A percentile compares a stretch with the other conserved stretches of the same genome.
Conservation (phyloP, 2,329 filamentous ascomycete genomes). For the Phialophora verrucosa region DNA sequence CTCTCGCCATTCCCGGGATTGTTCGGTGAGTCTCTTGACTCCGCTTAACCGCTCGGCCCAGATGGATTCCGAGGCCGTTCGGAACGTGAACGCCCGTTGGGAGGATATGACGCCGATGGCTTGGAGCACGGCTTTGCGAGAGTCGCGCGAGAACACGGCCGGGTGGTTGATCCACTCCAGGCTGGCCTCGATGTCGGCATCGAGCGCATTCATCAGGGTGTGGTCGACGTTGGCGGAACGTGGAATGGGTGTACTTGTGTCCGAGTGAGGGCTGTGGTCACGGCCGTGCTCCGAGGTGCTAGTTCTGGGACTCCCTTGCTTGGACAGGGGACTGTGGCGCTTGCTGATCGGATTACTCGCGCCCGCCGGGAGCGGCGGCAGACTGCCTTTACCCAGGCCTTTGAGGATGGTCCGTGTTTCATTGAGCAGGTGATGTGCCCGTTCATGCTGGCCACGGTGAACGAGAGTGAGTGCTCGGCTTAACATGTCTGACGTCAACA, state of each 20-base stretch:
- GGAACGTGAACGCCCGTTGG: constrained; percentile 91
- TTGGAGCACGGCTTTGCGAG: constrained; percentile 92
- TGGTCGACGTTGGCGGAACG: constrained; percentile 73
- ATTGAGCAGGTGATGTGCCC: constrained; percentile 86
- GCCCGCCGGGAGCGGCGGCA: constrained; percentile 81
- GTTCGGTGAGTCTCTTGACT: constrained; percentile 79
- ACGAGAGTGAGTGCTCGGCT: constrained; percentile 89
- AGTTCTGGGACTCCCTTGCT: constrained; percentile 43
- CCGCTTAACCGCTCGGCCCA: constrained; percentile 86
- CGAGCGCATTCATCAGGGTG: constrained; percentile 80
- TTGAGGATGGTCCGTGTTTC: constrained; percentile 96
- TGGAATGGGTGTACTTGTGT: constrained; percentile 51
- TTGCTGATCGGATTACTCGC: constrained; percentile 51
- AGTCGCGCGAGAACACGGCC: constrained; percentile 90
- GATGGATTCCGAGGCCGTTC: constrained; percentile 83
- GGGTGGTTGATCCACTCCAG: constrained; percentile 98
- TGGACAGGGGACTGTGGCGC: constrained; percentile 47
- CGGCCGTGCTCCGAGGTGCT: constrained; percentile 47
- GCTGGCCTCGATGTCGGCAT: constrained; percentile 85
- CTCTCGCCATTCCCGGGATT: constrained; percentile 90
- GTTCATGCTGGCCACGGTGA: constrained; percentile 88
- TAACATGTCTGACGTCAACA: constrained; percentile 97
- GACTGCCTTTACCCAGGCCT: constrained; percentile 89
- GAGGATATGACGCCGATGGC: constrained; percentile 96
- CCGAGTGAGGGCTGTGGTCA: constrained; percentile 46